Conservation (phyloP, 2,329 filamentous ascomycete species). For the Tolypocladium endophyticum region DNA sequence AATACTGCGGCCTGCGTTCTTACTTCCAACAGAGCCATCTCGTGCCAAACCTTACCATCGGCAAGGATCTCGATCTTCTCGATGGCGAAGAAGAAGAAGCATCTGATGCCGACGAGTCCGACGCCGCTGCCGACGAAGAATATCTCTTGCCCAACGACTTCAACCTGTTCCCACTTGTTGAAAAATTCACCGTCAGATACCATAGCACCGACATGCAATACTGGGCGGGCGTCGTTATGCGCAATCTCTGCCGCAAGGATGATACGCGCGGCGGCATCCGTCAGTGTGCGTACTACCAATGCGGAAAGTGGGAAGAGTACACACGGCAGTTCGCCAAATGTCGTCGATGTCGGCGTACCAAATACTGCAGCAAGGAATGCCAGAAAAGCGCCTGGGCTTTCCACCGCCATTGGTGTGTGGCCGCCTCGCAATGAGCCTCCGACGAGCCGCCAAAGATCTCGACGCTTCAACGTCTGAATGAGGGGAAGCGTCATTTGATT, state of each 20-base stretch:
- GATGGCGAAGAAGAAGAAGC: conserved; percentile 55
- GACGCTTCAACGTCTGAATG: neutral
- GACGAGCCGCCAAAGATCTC: neutral
- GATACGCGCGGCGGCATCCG: conserved; percentile 88
- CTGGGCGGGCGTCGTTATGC: conserved; percentile 98
- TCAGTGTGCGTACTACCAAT: conserved; percentile 96
- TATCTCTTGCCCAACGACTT: conserved; percentile 89
- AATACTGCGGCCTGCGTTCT: conserved; percentile 90
- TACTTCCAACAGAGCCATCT: conserved; percentile 95
- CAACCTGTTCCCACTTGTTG: conserved; percentile 96
- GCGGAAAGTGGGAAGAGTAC: conserved; percentile 96
- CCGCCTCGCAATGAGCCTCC: conserved; percentile 44
- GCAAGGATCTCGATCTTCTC: conserved; percentile 69
- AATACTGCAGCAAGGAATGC: conserved; percentile 99
- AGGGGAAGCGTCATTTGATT: neutral
- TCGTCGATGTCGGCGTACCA: conserved; percentile 86
- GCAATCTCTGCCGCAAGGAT: conserved; percentile 96
- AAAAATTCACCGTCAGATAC: conserved; percentile 95
- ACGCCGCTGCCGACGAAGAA: conserved; percentile 67
- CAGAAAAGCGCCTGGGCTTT: conserved; percentile 99
- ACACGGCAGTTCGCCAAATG: conserved; percentile 97
- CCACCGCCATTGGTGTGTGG: conserved; percentile 94
- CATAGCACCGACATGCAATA: conserved; percentile 98
- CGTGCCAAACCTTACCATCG: conserved; percentile 84
- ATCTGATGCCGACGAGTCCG: conserved; percentile 29